phyloP scores from a whole-genome alignment of 768 basidiomycete genomes.

The Kwoniella shandongensis region DNA sequence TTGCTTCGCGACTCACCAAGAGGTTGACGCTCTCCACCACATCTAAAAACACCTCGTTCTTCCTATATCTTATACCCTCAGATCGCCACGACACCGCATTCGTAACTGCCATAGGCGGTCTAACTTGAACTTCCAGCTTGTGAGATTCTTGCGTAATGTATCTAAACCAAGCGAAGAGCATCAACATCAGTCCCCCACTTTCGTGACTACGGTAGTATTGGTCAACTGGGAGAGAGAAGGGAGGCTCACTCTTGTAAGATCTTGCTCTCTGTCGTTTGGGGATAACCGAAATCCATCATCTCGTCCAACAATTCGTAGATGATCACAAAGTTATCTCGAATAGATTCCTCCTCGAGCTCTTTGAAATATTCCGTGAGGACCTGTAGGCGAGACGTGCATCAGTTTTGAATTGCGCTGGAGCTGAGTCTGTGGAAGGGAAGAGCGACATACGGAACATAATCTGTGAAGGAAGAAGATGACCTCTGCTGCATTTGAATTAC shows the following conservation, averaged over 20 bases:
- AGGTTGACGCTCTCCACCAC: slow-evolving; percentile 97
- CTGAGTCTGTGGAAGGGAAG: not conserved
- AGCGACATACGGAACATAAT: slow-evolving; percentile 60
- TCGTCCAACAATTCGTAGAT: slow-evolving; percentile 98
- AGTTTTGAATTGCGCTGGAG: not conserved
- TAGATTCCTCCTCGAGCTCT: slow-evolving; percentile 97
- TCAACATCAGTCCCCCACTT: too few species aligned
- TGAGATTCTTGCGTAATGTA: slow-evolving; percentile 99
- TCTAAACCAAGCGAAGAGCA: slow-evolving; percentile 53
- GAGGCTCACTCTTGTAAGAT: slow-evolving; percentile 84
- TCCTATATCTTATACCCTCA: slow-evolving; percentile 93
- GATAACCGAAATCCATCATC: slow-evolving; percentile 99
- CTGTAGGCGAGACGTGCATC: slow-evolving; percentile 55
- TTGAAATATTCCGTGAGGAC: slow-evolving; percentile 99
- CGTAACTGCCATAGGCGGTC: slow-evolving; percentile 94
- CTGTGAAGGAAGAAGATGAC: slow-evolving; percentile 95
- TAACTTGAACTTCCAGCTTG: slow-evolving; percentile 88
- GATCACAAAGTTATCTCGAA: slow-evolving; percentile 98
- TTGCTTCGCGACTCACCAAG: slow-evolving; percentile 62
- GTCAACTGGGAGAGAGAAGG: too few species aligned
- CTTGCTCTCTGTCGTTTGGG: slow-evolving; percentile 98
- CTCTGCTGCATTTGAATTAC: slow-evolving; percentile 93
- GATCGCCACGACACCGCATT: slow-evolving; percentile 99
- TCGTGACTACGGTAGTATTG: too few species aligned
- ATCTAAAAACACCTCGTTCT: slow-evolving; percentile 99